These are phyloP conservation scores for Astragalus glycyphyllos DNA, from an alignment of 306 rosid genomes.

Conservation along the genomic window DNA sequence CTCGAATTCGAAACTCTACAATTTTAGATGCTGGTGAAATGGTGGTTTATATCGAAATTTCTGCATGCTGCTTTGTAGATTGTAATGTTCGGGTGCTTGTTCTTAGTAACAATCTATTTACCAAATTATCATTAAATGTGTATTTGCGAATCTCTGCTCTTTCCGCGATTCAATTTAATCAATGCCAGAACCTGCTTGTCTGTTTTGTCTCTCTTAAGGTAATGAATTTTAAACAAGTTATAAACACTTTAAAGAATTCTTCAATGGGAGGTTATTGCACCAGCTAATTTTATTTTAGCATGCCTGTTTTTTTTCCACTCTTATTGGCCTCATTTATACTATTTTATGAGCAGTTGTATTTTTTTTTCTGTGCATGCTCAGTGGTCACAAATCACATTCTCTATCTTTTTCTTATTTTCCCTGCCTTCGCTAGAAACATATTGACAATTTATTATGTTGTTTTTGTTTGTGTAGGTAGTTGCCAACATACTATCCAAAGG, in stretches of 20 bases:
- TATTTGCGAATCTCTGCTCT: background rate
- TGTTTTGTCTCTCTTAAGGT: background rate
- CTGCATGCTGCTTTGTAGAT: background rate
- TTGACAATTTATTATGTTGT: constrained; percentile 11
- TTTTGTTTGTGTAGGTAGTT: constrained; percentile 69
- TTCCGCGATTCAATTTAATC: constrained; percentile 7
- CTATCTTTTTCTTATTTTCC: constrained; percentile 1
- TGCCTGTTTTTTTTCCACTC: background rate
- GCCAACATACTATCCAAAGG: constrained; percentile 88
- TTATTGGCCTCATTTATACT: constrained; percentile 11
- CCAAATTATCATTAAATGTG: background rate
- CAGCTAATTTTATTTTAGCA: constrained; percentile 1
- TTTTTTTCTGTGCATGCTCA: constrained; percentile 1
- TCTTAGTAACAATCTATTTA: background rate
- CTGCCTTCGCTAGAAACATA: constrained; percentile 1
- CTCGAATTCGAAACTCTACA: constrained; percentile 9
- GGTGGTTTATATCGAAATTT: constrained; percentile 12
- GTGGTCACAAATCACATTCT: constrained; percentile 1
- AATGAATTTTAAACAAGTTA: constrained; percentile 1
- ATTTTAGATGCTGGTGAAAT: constrained; percentile 16
- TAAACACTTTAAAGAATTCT: constrained; percentile 1
- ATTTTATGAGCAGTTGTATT: background rate
- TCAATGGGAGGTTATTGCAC: background rate
- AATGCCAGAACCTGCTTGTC: constrained; percentile 3
- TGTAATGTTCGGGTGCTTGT: constrained; percentile 3